Percentiles rank a stretch among this genome's conserved stretches.
Conservation (phyloP, 1,284 basidiomycete genomes). For the Leucoagaricus sp. region DNA sequence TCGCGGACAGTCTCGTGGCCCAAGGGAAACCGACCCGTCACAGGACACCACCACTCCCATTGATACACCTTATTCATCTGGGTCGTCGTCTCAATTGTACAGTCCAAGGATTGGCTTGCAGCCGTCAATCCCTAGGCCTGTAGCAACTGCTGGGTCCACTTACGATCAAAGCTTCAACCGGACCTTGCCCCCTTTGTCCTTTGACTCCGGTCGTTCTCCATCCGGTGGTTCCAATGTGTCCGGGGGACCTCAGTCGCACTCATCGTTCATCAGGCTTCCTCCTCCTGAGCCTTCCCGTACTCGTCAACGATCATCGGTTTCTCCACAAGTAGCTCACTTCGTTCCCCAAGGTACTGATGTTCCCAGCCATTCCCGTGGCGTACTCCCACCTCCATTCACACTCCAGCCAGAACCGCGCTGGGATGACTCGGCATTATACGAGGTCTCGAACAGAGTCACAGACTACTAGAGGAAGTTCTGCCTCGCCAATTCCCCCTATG, state of each 20-base stretch:
- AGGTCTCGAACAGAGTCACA: conserved; percentile 39
- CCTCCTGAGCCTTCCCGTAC: conserved; percentile 13
- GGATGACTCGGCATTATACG: conserved; percentile 40
- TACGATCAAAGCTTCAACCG: conserved; percentile 15
- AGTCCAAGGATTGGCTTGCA: conserved; percentile 11
- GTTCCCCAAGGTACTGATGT: conserved; percentile 45
- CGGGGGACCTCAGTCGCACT: conserved; percentile 20
- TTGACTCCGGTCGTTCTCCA: conserved; percentile 2
- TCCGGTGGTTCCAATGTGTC: conserved; percentile 11
- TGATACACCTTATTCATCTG: conserved; percentile 9
- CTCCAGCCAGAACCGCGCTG: conserved; percentile 67
- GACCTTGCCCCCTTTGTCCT: conserved; percentile 16
- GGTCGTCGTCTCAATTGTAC: conserved; percentile 10
- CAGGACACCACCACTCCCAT: neutral
- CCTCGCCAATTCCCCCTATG: conserved; percentile 18
- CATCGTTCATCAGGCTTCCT: conserved; percentile 14
- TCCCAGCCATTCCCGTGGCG: conserved; percentile 28
- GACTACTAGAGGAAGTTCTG: conserved; percentile 27
- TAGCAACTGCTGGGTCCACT: neutral
- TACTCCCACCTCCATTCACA: conserved; percentile 62
- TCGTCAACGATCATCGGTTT: conserved; percentile 7
- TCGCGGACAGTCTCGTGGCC: conserved; percentile 15
- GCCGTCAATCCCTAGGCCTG: neutral
- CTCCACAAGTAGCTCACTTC: conserved; percentile 27
- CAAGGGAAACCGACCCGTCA: conserved; percentile 2